Percentiles rank a stretch among this genome's conserved stretches.
Evolutionary conservation across 2,329 filamentous ascomycete genomes (phyloP).

Genomic region (Albophoma yamanashiensis): DNA sequence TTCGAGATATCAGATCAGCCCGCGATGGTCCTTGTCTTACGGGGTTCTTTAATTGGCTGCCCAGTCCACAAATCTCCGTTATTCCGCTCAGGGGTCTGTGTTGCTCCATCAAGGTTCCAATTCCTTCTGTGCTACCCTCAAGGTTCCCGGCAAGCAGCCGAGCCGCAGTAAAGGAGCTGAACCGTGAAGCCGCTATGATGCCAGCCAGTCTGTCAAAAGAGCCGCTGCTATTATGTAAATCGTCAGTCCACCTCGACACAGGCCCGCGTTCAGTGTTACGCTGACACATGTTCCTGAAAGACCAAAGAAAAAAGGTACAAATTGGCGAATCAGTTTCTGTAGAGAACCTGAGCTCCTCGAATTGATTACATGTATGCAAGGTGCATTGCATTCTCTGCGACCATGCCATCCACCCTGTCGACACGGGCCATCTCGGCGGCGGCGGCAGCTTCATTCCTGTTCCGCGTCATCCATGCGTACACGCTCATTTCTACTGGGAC

Average conservation of each 20-base stretch:
- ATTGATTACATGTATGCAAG: background rate
- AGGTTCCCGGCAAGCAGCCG: background rate
- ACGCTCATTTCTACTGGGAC: constrained; percentile 2
- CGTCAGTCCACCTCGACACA: background rate
- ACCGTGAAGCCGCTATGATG: background rate
- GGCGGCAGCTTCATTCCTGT: background rate
- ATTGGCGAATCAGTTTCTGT: background rate
- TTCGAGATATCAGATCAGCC: background rate
- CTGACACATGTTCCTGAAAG: background rate
- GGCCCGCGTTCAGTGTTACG: background rate
- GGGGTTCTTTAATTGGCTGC: background rate
- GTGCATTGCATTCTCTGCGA: background rate
- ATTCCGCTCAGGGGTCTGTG: background rate
- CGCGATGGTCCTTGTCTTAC: background rate
- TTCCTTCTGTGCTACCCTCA: background rate
- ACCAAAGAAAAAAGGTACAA: background rate
- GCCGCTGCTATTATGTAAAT: background rate
- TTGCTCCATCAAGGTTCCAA: background rate
- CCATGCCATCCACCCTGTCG: background rate
- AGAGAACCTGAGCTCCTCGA: background rate
- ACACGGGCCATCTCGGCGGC: background rate
- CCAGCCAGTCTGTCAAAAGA: background rate
- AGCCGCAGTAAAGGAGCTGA: background rate
- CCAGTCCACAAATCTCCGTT: background rate
- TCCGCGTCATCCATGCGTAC: background rate